A percentile compares a stretch with the other conserved stretches of the same genome.
Evolutionary conservation across 2,329 filamentous ascomycete species (phyloP).

Genomic region (Penicillium occitanis): DNA sequence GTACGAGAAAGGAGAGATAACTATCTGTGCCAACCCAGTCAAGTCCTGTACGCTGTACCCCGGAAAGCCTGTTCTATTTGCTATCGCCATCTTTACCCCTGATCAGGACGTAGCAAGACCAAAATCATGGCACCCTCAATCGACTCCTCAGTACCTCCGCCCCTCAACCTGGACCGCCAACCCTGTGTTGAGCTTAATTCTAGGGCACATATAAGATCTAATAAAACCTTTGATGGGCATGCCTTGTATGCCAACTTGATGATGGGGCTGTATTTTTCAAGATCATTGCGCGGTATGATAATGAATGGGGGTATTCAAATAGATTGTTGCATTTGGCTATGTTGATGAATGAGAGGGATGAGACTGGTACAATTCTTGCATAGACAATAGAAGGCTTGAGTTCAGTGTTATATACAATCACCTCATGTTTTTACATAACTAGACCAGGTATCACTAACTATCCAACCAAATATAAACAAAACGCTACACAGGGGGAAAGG

Average conservation of each 20-base stretch:
- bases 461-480: background rate
- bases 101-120: no score
- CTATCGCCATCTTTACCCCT: no score
- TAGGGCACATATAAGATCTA: no score
- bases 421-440: background rate
- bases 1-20: background rate
- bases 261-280: no score
- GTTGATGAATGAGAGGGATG: background rate
- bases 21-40: background rate
- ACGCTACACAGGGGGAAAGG: background rate
- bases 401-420: background rate
- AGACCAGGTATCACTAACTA: background rate
- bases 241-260: no score
- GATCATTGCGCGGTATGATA: background rate
- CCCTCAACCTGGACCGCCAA: no score
- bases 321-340: background rate
- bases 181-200: no score
- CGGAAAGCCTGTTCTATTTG: no score
- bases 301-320: background rate
- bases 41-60: background rate
- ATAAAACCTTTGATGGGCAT: no score
- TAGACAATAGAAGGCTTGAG: background rate
- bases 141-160: no score
- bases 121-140: no score
- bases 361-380: background rate